A percentile compares a stretch with the other conserved stretches of the same genome.
Evolutionary conservation across 306 rosid genomes (phyloP).

Genomic region (Prinsepia uniflora): DNA sequence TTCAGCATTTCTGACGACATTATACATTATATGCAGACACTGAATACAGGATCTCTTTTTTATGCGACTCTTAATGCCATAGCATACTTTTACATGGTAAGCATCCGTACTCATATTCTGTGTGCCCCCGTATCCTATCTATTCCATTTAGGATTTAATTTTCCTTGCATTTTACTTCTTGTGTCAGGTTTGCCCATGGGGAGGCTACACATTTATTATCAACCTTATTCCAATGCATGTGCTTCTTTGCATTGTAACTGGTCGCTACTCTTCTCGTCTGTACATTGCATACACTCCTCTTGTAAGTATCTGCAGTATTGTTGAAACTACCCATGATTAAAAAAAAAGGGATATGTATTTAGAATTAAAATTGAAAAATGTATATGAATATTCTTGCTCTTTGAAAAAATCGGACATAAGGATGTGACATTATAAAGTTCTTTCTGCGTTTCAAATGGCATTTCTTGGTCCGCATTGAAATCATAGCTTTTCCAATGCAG

Average conservation of each 20-base stretch:
- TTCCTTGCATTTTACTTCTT: slow-evolving; percentile 25
- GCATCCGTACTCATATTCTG: slow-evolving; percentile 22
- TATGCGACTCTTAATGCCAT: slow-evolving; percentile 92
- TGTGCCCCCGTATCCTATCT: slow-evolving; percentile 6
- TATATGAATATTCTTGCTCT: background rate
- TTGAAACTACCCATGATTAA: slow-evolving; percentile 1
- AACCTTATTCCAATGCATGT: slow-evolving; percentile 99
- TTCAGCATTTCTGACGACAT: slow-evolving; percentile 36
- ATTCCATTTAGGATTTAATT: slow-evolving; percentile 19
- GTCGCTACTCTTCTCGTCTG: slow-evolving; percentile 90
- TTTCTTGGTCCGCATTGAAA: slow-evolving; percentile 29
- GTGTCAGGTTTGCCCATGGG: slow-evolving; percentile 98
- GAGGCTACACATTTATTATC: slow-evolving; percentile 98
- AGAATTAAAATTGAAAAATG: background rate
- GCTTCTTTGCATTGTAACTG: slow-evolving; percentile 90
- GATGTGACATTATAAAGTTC: background rate
- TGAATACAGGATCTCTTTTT: slow-evolving; percentile 97
- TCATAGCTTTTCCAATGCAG: slow-evolving; percentile 42
- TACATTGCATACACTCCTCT: slow-evolving; percentile 97
- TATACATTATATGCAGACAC: slow-evolving; percentile 53
- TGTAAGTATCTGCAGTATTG: slow-evolving; percentile 53
- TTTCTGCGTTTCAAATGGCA: background rate
- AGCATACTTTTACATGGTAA: slow-evolving; percentile 98
- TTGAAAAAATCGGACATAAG: background rate
- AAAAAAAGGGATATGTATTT: background rate